Base-by-base conservation (phyloP, 129 eudicot genomes). In the Tanacetum coccineum region DNA sequence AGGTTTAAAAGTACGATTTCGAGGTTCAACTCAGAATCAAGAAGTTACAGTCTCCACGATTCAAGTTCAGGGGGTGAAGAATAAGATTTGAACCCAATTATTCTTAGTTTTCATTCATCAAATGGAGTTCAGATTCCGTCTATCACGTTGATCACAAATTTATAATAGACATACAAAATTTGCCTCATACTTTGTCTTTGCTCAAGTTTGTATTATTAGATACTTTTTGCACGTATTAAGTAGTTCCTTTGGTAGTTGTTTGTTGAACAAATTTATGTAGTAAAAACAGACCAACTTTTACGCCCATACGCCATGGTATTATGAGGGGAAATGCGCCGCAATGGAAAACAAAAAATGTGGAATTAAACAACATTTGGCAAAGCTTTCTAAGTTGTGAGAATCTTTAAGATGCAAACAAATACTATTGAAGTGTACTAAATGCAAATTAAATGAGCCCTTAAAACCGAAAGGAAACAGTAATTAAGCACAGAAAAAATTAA, bases 1-100 rank as follows among this genome's bases (percentile, higher is more conserved):
- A 67, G 78, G 73, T 72, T 62, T 49, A 61, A 59, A 26, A 76
- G 80, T 70, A 68, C 80, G 0, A 68, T 70, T 19, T 70, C 81
- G 17, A 64, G 76, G 69, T 78, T 78, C 70, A 62, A 26, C 59
- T 58, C 74, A 30, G 61, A 70, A 14, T 72, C 82, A 72, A 72
- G 74, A 67, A 61, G 58, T 54, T 72, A 78, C 60, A 77, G 71
- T 66, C 68, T 12, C 46, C 63, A 57, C 22, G 73, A 51, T 47
- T 64, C 77, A 58, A 77, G 72, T 50, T 70, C 80, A 46, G 71
- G 12, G 32, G 66, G 52, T 1, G 62, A 64, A 54, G 30, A 60
- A 46, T 13, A 50, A 71, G 25, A 40, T 30, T 60, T 61, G 52
- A 49, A 61, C 40, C 42, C 75, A 4, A 10, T 7, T 28, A 50